phyloP scores from a whole-genome alignment of 257 asterid genomes.

The Nicotiana paniculata region DNA sequence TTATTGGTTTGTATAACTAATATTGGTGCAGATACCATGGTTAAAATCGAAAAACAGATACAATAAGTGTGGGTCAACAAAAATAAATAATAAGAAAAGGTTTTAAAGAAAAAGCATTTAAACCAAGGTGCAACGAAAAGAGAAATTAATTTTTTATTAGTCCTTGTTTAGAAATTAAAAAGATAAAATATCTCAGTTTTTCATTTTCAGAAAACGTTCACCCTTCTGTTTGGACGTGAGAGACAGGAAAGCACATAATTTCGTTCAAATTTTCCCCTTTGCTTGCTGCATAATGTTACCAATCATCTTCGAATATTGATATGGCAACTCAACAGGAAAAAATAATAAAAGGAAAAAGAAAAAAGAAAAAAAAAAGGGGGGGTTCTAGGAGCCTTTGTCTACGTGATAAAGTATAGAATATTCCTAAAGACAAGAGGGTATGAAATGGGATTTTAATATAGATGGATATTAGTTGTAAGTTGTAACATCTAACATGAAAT shows the following conservation, averaged over 20 bases:
- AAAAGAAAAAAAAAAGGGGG: neutral
- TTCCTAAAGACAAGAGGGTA: neutral
- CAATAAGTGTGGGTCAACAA: too few relatives aligned
- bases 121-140: neutral
- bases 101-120: too few relatives aligned
- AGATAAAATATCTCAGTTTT: neutral
- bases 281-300: neutral
- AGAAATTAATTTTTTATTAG: neutral
- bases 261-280: neutral
- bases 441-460: neutral
- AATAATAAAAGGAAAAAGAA: neutral
- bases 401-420: neutral
- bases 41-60: too few relatives aligned
- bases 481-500: neutral
- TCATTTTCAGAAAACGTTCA: neutral
- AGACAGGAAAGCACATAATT: neutral
- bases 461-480: neutral
- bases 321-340: neutral
- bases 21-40: too few relatives aligned
- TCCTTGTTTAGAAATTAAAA: neutral
- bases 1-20: too few relatives aligned
- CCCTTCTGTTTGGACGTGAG: neutral
- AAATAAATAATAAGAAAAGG: too few relatives aligned
- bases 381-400: neutral
- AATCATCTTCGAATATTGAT: neutral